Conservation (phyloP, 495 filamentous ascomycete genomes). For the Amorphotheca resinae region DNA sequence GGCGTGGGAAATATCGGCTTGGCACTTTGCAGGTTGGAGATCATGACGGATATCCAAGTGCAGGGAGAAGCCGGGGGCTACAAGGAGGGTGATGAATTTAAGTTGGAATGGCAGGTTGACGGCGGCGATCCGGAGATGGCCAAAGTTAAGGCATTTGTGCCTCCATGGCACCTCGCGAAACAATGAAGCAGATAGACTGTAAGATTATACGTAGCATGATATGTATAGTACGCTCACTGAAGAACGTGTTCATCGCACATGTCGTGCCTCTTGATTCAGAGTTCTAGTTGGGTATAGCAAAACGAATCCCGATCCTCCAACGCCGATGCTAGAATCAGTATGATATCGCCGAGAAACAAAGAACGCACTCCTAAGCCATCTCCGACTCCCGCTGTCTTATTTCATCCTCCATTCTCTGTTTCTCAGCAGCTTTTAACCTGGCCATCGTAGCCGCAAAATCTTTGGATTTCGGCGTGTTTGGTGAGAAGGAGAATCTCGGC, state of each 20-base stretch:
- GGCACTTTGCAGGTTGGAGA: slow-evolving; percentile 77
- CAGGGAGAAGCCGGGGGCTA: slow-evolving; percentile 27
- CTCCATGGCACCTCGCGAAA: slow-evolving; percentile 45
- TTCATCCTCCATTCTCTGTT: slow-evolving; percentile 22
- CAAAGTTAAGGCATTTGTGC: slow-evolving; percentile 76
- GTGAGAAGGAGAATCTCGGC: slow-evolving; percentile 23
- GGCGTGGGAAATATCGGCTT: slow-evolving; percentile 78
- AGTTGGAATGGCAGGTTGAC: slow-evolving; percentile 25
- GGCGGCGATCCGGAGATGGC: slow-evolving; percentile 27
- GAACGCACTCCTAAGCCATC: slow-evolving; percentile 1
- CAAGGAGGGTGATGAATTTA: slow-evolving; percentile 35
- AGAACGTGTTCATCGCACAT: too few species aligned
- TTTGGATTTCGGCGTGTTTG: slow-evolving; percentile 16
- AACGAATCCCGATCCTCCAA: slow-evolving; percentile 11
- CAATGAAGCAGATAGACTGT: slow-evolving; percentile 3
- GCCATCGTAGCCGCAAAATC: slow-evolving; percentile 21
- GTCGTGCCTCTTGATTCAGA: neutral
- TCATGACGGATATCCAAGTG: slow-evolving; percentile 59
- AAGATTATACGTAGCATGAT: neutral
- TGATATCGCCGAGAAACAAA: neutral
- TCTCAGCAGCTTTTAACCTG: slow-evolving; percentile 21
- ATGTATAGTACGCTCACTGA: neutral
- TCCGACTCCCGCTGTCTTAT: slow-evolving; percentile 20
- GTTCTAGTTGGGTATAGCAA: slow-evolving; percentile 14
- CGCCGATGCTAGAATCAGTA: slow-evolving; percentile 16